Base-by-base conservation (phyloP, 495 filamentous ascomycete species). In the Aspergillus funiculosus region DNA sequence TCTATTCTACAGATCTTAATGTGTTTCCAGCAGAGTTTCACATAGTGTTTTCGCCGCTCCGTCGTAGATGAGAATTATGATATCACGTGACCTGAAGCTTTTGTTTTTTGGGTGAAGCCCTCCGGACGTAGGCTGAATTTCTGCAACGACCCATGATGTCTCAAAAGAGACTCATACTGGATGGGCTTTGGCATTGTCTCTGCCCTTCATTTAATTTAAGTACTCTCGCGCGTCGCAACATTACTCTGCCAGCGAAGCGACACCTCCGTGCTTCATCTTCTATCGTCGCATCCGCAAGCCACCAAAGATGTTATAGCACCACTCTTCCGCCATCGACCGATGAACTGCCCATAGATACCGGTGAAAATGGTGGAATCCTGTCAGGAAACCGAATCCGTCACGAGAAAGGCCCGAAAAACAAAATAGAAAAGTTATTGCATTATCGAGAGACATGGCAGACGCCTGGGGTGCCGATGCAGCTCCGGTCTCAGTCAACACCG, bases 161-260 rank as follows among this genome's bases (percentile, higher is more conserved):
- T 39, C 63, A 58, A 41, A 58, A 57, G 52, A 61, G 69, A 48
- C 54, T 79, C 24, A 58, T 73, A 22, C 49, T 81, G 29, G 80
- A 85, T 60, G 81, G 77, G 43, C 69, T 86, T 32, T 85, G 79
- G 81, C 75, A 78, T 54, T 81, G 75, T 62, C 66, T 87, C 20
- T 83, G 81, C 62, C 82, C 80, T 26, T 78, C 74, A 36, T 70
- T 81, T 44, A 68, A 39, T 15, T 42, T 39, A 0, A 32, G 39
- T 6, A 28, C 48, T 7, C 30, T 67, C 15, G 42, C 29, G 45
- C 50, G 48, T 17, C 43, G 48, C 6, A 28, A 46, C 8, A 19
- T 20, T 31, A 31, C 55, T 17, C 21, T 53, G 7, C 39, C 31
- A 32, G 37, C 26, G n/a, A 44, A 26, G 4, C 51, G 46, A 34